Evolutionary conservation across 2,329 filamentous ascomycete species (phyloP), one percentile per base, ranked within the genome.

Genomic region (Xylaria sp.): DNA sequence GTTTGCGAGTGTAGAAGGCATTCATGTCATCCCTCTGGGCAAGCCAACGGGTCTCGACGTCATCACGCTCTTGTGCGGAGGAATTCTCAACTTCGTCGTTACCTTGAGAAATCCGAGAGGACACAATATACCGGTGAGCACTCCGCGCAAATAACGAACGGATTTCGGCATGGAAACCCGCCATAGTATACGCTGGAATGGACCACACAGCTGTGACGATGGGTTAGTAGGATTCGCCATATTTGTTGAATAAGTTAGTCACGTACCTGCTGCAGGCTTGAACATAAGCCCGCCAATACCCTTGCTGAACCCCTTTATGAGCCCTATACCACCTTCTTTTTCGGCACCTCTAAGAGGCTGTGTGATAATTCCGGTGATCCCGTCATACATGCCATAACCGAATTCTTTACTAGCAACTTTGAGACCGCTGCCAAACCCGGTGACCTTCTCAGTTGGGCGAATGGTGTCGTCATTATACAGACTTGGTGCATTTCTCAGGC

Each of bases 401-500:
- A 94, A 87, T 66, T 91, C 89, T 69, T 89, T 91, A 1, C 89
- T 84, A 3, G 92, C 92, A 41, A 91, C 86, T 57, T 81, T 86
- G 21, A 96, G 72, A 0, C 92, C 92, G 58, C 87, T 90, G 48
- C 84, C 80, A 45, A 96, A 76, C 47, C 87, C 88, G 0, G 89
- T 92, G 4, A 96, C 89, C 63, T 90, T 91, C 53, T 91, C 88
- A 1, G 83, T 76, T n/a, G 88, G 87, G 7, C 90, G 82, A 1
- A 96, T 86, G 1, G 87, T 92, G 1, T 90, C 85, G 64, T 96
- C 92, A 39, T 92, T 89, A 67, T 96, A 96, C 1, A 96, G 76
- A 62, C 84, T 87, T 0, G 92, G 92, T 5, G 90, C 88, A 64
- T 96, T 96, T 67, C 93, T 88, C 69, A 96, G 95, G 0, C 92